Percentiles rank a stretch among this genome's conserved stretches.
phyloP scores from a whole-genome alignment of 176 grass and related monocot species.

The Oryza punctata region DNA sequence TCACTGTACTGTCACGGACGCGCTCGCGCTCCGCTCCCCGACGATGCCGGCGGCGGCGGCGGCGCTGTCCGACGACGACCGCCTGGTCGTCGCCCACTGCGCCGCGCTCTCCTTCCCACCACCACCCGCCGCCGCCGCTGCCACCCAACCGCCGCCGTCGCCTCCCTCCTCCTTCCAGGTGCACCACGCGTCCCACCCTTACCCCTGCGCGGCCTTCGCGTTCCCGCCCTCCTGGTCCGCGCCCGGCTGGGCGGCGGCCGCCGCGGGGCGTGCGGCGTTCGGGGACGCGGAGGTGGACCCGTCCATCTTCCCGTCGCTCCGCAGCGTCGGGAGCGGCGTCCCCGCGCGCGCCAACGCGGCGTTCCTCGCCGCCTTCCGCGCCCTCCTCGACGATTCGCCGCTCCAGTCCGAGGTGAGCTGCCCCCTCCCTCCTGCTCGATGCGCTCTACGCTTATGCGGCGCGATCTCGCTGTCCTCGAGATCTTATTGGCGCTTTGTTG shows the following conservation, averaged over 20 bases:
- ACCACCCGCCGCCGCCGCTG: not conserved
- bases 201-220: slow-evolving; percentile 65
- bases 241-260: slow-evolving; percentile 61
- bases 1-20: no score
- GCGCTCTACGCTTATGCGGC: not conserved
- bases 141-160: not conserved
- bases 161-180: slow-evolving; percentile 57
- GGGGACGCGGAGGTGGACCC: slow-evolving; percentile 76
- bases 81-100: slow-evolving; percentile 54
- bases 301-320: slow-evolving; percentile 73
- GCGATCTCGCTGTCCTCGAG: not conserved
- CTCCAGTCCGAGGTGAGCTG: slow-evolving; percentile 61
- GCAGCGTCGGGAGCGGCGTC: slow-evolving; percentile 62
- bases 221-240: slow-evolving; percentile 77
- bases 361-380: slow-evolving; percentile 67
- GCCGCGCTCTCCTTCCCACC: slow-evolving; percentile 41
- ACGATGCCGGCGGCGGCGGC: slow-evolving; percentile 26
- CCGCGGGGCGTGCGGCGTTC: slow-evolving; percentile 45
- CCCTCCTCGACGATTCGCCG: slow-evolving; percentile 45
- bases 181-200: slow-evolving; percentile 55
- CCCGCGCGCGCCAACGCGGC: slow-evolving; percentile 63
- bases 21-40: no score
- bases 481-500: not conserved
- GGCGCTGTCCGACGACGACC: slow-evolving; percentile 53
- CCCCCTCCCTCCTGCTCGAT: not conserved